A percentile compares a stretch with the other conserved stretches of the same genome.
These are phyloP conservation scores for Oryza longistaminata DNA, from an alignment of 176 grass and related monocot species.

Conservation along the genomic window DNA sequence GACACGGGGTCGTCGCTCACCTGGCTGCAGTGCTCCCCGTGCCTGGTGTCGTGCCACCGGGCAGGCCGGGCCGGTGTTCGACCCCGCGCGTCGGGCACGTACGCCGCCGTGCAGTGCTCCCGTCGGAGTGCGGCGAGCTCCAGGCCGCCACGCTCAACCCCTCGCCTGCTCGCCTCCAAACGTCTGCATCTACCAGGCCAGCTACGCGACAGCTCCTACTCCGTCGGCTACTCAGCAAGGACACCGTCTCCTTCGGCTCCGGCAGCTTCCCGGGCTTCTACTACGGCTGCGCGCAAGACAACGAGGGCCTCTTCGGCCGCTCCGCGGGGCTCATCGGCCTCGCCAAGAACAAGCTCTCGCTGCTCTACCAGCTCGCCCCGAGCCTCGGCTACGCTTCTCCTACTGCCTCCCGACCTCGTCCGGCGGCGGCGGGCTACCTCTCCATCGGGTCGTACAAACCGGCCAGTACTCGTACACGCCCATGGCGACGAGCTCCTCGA, in stretches of 20 bases:
- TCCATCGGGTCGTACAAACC: conserved; percentile 46
- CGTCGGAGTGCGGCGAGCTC: conserved; percentile 52
- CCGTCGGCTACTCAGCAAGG: conserved; percentile 70
- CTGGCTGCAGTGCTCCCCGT: conserved; percentile 93
- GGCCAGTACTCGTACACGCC: conserved; percentile 50
- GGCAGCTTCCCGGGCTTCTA: conserved; percentile 48
- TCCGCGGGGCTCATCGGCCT: conserved; percentile 68
- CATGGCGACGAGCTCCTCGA: conserved; percentile 52
- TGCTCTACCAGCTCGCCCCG: conserved; percentile 62
- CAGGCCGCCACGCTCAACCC: conserved; percentile 62
- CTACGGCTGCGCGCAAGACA: conserved; percentile 80
- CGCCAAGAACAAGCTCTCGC: conserved; percentile 58
- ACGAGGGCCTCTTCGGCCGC: conserved; percentile 64
- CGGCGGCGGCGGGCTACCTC: conserved; percentile 45
- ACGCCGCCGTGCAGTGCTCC: conserved; percentile 57
- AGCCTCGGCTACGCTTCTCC: conserved; percentile 57
- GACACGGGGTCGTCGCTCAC: conserved; percentile 85
- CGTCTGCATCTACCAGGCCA: conserved; percentile 77
- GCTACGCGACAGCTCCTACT: conserved; percentile 85
- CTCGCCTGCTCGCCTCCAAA: conserved; percentile 55
- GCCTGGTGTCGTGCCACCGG: conserved; percentile 74
- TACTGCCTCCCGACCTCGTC: conserved; percentile 55
- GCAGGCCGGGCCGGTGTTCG: conserved; percentile 57
- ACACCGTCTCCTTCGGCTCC: conserved; percentile 58
- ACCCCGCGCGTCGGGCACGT: conserved; percentile 58